These are phyloP conservation scores for Ophiostoma sp. DNA, from an alignment of 2,329 filamentous ascomycete species.

Conservation along the genomic window DNA sequence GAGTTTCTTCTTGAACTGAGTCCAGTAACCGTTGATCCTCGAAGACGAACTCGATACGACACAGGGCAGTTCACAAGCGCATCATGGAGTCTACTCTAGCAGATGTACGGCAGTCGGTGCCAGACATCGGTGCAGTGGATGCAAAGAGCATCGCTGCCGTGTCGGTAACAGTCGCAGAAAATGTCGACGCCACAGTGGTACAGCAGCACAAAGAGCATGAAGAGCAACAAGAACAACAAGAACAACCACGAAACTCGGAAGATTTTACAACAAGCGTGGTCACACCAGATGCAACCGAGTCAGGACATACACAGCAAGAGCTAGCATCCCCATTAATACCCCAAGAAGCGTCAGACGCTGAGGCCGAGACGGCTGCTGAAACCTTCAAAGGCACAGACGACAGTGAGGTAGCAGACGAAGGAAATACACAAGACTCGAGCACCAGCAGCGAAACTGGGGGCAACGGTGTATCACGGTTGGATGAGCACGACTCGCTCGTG, in stretches of 20 bases:
- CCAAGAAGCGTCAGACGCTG: not conserved
- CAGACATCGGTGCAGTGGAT: not conserved
- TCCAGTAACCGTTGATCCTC: not conserved
- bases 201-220: not conserved
- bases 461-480: slow-evolving; percentile 7
- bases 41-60: not conserved
- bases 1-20: not conserved
- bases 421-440: slow-evolving; percentile 6
- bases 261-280: not conserved
- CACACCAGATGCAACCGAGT: not conserved
- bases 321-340: not conserved
- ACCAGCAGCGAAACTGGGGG: not conserved
- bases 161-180: not conserved
- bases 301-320: not conserved
- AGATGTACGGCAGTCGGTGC: not conserved
- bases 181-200: slow-evolving; percentile 1
- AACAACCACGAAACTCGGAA: not conserved
- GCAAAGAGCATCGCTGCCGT: not conserved
- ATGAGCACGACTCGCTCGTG: slow-evolving; percentile 57
- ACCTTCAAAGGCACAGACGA: not conserved
- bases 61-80: not conserved
- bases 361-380: not conserved
- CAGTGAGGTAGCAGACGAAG: not conserved
- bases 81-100: slow-evolving; percentile 10
- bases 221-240: not conserved